These are phyloP conservation scores for Zymoseptoria passerinii DNA, from an alignment of 2,329 filamentous ascomycete species.

Conservation along the genomic window DNA sequence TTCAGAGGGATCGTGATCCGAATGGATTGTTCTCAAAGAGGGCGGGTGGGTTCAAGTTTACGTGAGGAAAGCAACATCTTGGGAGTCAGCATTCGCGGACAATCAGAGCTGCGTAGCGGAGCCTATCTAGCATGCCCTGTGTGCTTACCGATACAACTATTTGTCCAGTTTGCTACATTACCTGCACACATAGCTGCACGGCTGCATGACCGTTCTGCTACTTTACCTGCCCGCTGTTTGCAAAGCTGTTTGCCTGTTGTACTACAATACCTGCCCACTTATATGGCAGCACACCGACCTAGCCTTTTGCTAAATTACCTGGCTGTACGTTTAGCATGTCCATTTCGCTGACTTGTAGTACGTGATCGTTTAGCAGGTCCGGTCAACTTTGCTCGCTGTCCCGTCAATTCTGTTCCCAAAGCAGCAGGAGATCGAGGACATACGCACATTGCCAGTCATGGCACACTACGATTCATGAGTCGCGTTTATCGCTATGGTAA, in stretches of 20 bases:
- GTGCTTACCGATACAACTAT: not conserved
- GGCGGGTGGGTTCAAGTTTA: constrained; percentile 16
- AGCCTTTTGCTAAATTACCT: not conserved
- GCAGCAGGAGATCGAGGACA: not conserved
- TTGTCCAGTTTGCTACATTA: not conserved
- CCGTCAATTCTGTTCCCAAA: not conserved
- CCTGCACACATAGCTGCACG: not conserved
- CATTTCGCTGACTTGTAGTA: too few relatives aligned
- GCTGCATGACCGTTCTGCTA: not conserved
- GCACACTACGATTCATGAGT: not conserved
- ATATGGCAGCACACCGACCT: not conserved
- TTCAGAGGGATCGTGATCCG: constrained; percentile 16
- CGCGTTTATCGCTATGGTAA: not conserved
- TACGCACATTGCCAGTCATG: too few relatives aligned
- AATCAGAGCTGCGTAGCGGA: too few relatives aligned
- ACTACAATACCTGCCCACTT: too few relatives aligned
- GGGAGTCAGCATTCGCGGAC: too few relatives aligned
- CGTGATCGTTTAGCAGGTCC: not conserved
- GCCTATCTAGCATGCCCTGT: not conserved
- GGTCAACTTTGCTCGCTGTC: not conserved
- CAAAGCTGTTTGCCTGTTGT: too few relatives aligned
- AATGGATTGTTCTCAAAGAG: constrained; percentile 17
- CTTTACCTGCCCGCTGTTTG: too few relatives aligned
- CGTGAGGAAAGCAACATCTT: not conserved
- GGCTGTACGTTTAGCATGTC: not conserved